Evolutionary conservation across 345 rosid species (phyloP), one percentile per base, ranked within the genome.

Genomic region (Melastoma malabathricum): DNA sequence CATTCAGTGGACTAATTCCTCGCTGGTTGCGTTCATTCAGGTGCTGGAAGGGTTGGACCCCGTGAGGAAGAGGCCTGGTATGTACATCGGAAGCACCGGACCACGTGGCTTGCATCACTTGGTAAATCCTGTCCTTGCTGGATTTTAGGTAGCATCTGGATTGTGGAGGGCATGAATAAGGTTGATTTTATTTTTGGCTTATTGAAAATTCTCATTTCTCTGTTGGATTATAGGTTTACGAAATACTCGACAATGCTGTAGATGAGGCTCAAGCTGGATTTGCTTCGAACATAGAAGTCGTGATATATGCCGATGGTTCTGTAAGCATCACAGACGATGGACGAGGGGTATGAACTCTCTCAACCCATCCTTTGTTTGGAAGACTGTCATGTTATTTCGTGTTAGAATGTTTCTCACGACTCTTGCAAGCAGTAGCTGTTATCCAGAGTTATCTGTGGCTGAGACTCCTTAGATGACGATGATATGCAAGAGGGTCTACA

Each of bases 191-290:
- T 10, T 51, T 51, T 18, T 10, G 14, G 4, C 20, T 22, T 19
- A 12, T 23, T 50, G 15, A 50, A 20, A 5, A 3, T 17, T 44
- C 41, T 15, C 47, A 20, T 55, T 20, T 13, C 16, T 48, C 29
- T 56, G 54, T 13, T 53, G 15, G 31, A 60, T 61, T 48, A 46
- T 68, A 92, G 99, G 99, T 92, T 46, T 92, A 88, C 60, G 99
- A 92, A 70, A 92, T 92, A 65, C 72, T 92, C 64, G 99, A 92
- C 68, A 92, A 92, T 65, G 99, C 94, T 20, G 78, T 92, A 41
- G 99, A 92, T 58, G 99, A 92, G 75, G 97, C 97, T 51, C 99
- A 92, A 76, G 97, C 97, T 10, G 99, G 99, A 45, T 76, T 68
- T 73, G 99, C 97, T 45, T 72, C 94, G 43, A 75, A 72, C 47